Evolutionary conservation across 2,329 filamentous ascomycete genomes (phyloP).

Genomic region (Colletotrichum costaricense): DNA sequence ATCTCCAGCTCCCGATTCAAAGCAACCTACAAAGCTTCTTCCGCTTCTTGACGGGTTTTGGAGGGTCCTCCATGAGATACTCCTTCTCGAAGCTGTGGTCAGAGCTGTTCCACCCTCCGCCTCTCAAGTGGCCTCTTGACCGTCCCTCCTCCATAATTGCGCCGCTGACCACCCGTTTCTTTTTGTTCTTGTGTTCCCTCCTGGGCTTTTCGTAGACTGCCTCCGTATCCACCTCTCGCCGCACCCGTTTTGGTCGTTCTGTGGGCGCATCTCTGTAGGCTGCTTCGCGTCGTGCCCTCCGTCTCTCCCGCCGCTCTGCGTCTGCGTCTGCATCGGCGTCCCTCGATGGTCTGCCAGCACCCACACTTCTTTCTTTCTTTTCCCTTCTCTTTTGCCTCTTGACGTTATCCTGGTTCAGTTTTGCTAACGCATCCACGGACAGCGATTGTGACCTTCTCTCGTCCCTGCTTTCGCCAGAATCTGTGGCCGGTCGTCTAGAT

Average conservation of each 20-base stretch:
- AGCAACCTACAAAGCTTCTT: conserved; percentile 71
- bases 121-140: conserved; percentile 50
- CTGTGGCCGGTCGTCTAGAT: conserved; percentile 45
- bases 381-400: conserved; percentile 51
- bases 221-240: conserved; percentile 41
- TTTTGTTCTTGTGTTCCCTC: conserved; percentile 55
- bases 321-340: conserved; percentile 42
- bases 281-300: conserved; percentile 35
- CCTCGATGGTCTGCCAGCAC: conserved; percentile 45
- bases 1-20: conserved; percentile 37
- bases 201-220: conserved; percentile 46
- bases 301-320: conserved; percentile 43
- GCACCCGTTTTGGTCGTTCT: conserved; percentile 29
- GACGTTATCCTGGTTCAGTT: conserved; percentile 71
- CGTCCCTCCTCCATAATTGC: conserved; percentile 76
- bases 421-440: conserved; percentile 70
- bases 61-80: conserved; percentile 56
- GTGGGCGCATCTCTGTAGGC: conserved; percentile 34
- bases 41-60: conserved; percentile 59
- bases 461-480: conserved; percentile 47
- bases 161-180: conserved; percentile 76
- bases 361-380: conserved; percentile 48
- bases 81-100: conserved; percentile 62
- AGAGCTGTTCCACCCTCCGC: conserved; percentile 56
- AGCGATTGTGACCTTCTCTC: conserved; percentile 45